Base-by-base conservation (phyloP, 2,329 filamentous ascomycete species). In the Dactylellina drechsleri region DNA sequence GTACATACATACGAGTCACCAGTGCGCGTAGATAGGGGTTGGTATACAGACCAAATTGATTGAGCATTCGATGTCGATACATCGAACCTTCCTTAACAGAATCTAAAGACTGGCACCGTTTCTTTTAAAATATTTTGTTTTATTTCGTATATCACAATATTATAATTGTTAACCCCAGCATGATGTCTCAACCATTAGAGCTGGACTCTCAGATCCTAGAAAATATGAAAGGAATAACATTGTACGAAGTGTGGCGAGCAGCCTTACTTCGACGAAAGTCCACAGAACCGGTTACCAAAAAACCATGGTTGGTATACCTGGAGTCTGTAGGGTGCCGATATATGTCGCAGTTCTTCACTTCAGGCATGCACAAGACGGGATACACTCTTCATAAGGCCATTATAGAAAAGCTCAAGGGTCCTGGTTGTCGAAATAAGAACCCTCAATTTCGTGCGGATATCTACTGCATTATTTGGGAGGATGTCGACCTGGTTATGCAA, bases 241-340 rank as follows among this genome's bases (percentile, higher is more conserved):
- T 66, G 12, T 40, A 57, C 41, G 31, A 45, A 3, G 52, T 57
- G 20, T 66, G 62, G 62, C 15, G 40, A 36, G 52, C n/a, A 40
- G 26, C 40, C 5, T 16, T 16, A 4, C 36, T 47, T 13, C 40
- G 62, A 40, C 18, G 36, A 31, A 40, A 20, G 12, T 26, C 16
- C 16, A n/a, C 16, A 23, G 16, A 16, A 31, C n/a, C 8, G 2
- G 6, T 23, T n/a, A 10, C 36, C 6, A 56, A 66, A 23, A 50
- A 45, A 40, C 8, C 50, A 36, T 66, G 62, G 62, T 57, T 66
- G 3, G 15, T n/a, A n/a, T 18, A 23, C 12, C 41, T 66, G 12
- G 52, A 58, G 23, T 40, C 20, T n/a, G 10, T 28, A 1, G 53
- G 26, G 13, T 66, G 50, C 40, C 36, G 41, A n/a, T 40, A 47